Base-by-base conservation (phyloP, 768 basidiomycete species). In the Pseudohyphozyma bogoriensis region DNA sequence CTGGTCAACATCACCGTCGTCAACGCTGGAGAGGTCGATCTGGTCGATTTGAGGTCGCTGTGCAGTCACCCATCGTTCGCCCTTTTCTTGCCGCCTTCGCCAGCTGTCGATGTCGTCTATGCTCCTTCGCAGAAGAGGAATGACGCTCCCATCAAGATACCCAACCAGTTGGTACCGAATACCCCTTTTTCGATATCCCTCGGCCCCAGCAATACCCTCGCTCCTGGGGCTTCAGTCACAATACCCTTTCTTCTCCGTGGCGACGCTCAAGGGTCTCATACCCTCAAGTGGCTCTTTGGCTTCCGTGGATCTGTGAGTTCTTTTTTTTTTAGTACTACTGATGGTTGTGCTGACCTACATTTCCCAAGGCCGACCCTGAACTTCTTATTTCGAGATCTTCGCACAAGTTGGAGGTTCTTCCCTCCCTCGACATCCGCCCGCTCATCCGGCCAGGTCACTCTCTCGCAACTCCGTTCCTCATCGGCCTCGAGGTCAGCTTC, bases 251-350 rank as follows among this genome's bases (percentile, higher is more conserved):
- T 78, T 5, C 67, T 84, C 51, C 82, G 84, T 63, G 81, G 81
- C 6, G 76, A 79, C 52, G 67, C 71, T 0, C 58, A 74, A 9
- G 82, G 80, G 29, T 74, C 75, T 42, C 77, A 79, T 39, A 79
- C 82, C 49, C 74, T 89, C 15, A 77, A 75, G 55, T 66, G 87
- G 11, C 73, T 90, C 18, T 80, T 89, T 71, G 78, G 82, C 0
- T 87, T 82, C 74, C 79, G 62, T 82, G 58, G 20, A 39, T 24
- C 10, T 28, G 68, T 63, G 1, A 5, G 47, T 54, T 8, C 32
- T 10, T 28, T 22, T 56, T 7, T 70, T 74, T 11, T 67, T 15
- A n/a, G 18, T 39, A 10, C 4, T 42, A 31, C 40, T 31, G 4
- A 18, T n/a, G n/a, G 36, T 28, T 1, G 13, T 2, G 16, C 39